Percentiles rank a stretch among this genome's conserved stretches.
Conservation (phyloP, 169 alveolate species). For the Theileria orientalis region DNA sequence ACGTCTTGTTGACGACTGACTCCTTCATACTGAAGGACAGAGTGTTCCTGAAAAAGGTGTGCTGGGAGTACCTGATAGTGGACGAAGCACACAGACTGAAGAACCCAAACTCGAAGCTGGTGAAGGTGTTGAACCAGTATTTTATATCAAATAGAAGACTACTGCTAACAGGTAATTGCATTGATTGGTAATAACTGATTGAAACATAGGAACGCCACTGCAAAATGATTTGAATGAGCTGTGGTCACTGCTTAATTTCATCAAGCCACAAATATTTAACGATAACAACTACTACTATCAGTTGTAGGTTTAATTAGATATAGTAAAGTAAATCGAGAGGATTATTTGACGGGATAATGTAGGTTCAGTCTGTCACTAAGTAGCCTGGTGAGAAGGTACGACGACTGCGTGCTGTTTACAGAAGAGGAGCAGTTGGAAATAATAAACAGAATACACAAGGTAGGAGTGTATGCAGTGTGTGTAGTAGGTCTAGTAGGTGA, state of each 20-base stretch:
- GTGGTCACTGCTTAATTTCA: slow-evolving; percentile 96
- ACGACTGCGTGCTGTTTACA: slow-evolving; percentile 36
- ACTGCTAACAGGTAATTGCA: slow-evolving; percentile 85
- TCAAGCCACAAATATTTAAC: slow-evolving; percentile 91
- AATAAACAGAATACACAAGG: slow-evolving; percentile 78
- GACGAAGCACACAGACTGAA: slow-evolving; percentile 98
- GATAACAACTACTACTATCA: slow-evolving; percentile 39
- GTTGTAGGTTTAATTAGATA: slow-evolving; percentile 30
- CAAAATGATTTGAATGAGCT: slow-evolving; percentile 95
- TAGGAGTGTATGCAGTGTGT: slow-evolving; percentile 14
- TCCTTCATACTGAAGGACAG: slow-evolving; percentile 90
- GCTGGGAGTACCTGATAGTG: slow-evolving; percentile 94
- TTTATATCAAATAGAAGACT: slow-evolving; percentile 85
- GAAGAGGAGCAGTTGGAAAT: slow-evolving; percentile 91
- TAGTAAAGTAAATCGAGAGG: too few species aligned
- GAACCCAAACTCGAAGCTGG: slow-evolving; percentile 87
- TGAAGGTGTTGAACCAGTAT: slow-evolving; percentile 69
- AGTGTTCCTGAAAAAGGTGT: slow-evolving; percentile 83
- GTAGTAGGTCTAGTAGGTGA: not conserved
- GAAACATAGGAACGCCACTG: slow-evolving; percentile 88
- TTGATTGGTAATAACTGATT: not conserved
- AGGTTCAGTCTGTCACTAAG: too few species aligned
- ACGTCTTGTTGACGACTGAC: slow-evolving; percentile 91
- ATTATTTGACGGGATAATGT: too few species aligned
- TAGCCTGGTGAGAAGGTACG: too few species aligned